These are phyloP conservation scores for Didymella segeticola DNA, from an alignment of 2,329 filamentous ascomycete genomes.

Conservation along the genomic window DNA sequence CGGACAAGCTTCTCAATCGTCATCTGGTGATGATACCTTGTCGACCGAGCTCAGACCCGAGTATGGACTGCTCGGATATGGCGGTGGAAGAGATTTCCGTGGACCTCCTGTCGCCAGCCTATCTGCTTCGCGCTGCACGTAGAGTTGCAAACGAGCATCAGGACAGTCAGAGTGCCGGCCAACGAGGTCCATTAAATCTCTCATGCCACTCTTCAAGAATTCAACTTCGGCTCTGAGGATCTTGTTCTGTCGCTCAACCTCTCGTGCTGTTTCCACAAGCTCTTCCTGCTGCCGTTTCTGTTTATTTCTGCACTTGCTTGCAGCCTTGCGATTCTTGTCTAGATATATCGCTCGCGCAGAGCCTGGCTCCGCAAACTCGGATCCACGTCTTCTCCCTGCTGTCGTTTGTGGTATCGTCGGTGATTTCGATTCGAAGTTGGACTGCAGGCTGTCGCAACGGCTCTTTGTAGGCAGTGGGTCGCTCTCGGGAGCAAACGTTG, in stretches of 20 bases:
- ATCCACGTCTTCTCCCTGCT: conserved; percentile 23
- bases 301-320: conserved; percentile 75
- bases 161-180: conserved; percentile 34
- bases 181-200: conserved; percentile 33
- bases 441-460: conserved; percentile 13
- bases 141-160: conserved; percentile 31
- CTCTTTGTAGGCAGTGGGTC: neutral
- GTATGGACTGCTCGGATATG: neutral
- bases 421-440: conserved; percentile 2
- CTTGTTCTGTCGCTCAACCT: conserved; percentile 38
- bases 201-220: conserved; percentile 30
- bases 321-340: conserved; percentile 73
- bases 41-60: neutral
- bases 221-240: conserved; percentile 38
- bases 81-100: neutral
- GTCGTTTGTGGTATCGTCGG: neutral
- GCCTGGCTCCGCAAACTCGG: conserved; percentile 30
- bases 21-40: neutral
- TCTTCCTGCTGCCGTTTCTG: conserved; percentile 62
- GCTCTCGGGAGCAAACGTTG: neutral
- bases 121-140: conserved; percentile 38
- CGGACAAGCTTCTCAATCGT: neutral
- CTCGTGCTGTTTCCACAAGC: conserved; percentile 54
- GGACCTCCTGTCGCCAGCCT: conserved; percentile 18
- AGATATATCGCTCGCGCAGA: conserved; percentile 52